A percentile compares a stretch with the other conserved stretches of the same genome.
These are phyloP conservation scores for Rhizophlyctis rosea DNA, from an alignment of 192 early-diverging fungal genomes.

Conservation along the genomic window DNA sequence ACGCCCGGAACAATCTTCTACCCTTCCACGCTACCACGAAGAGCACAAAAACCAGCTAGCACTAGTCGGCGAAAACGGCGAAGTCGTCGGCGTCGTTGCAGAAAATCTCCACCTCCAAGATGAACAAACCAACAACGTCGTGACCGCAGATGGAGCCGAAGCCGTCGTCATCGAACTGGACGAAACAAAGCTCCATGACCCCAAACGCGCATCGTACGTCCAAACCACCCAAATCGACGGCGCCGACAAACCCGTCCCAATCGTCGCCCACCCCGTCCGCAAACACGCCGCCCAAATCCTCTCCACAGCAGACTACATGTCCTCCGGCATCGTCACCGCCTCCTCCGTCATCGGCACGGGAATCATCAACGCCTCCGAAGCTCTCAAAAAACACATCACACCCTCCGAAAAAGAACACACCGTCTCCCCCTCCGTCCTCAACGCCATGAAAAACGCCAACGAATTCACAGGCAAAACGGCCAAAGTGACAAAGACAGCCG, in stretches of 20 bases:
- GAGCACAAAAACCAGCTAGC: constrained; percentile 17
- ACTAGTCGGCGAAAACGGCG: constrained; percentile 18
- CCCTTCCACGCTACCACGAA: not conserved
- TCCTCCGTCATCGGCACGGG: constrained; percentile 14
- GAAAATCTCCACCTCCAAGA: constrained; percentile 20
- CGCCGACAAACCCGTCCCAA: constrained; percentile 2
- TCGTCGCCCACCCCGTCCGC: constrained; percentile 10
- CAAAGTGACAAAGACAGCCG: constrained; percentile 9
- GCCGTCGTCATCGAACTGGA: constrained; percentile 17
- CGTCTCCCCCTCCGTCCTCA: constrained; percentile 9
- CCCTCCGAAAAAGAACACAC: not conserved
- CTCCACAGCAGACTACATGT: constrained; percentile 18
- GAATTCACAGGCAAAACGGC: constrained; percentile 6
- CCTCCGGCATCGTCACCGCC: constrained; percentile 18
- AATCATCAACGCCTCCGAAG: constrained; percentile 6
- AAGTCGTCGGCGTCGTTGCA: constrained; percentile 29
- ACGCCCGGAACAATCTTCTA: not conserved
- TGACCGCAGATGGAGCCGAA: constrained; percentile 1
- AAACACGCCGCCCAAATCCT: constrained; percentile 8
- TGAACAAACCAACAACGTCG: not conserved
- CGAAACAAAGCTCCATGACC: constrained; percentile 3
- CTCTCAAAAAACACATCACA: constrained; percentile 21
- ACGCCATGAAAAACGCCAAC: constrained; percentile 22
- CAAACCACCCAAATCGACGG: not conserved
- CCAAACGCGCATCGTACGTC: not conserved